Conservation (phyloP, 306 rosid genomes). For the Dalbergia cultrata region DNA sequence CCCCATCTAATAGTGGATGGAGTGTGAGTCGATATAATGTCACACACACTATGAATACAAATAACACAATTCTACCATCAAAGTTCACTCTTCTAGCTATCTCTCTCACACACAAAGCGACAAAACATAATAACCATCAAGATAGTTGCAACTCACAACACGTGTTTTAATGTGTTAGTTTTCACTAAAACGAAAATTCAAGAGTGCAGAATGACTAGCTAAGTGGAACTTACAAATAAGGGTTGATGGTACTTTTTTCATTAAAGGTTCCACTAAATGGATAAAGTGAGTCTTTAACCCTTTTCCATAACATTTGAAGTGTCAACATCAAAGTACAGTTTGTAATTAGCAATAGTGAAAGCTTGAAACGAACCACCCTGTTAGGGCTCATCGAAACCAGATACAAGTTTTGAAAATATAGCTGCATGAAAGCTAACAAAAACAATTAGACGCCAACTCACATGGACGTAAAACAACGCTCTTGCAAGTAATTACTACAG, state of each 20-base stretch:
- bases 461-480: not conserved
- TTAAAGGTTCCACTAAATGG: constrained; percentile 82
- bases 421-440: constrained; percentile 52
- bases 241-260: constrained; percentile 73
- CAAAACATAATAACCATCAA: too few species aligned
- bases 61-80: too few species aligned
- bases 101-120: too few species aligned
- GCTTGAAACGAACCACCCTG: constrained; percentile 71
- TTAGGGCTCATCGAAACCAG: constrained; percentile 76
- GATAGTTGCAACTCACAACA: too few species aligned
- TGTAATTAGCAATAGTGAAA: constrained; percentile 65
- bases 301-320: constrained; percentile 71
- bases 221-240: constrained; percentile 72
- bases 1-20: too few species aligned
- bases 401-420: constrained; percentile 70
- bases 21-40: too few species aligned
- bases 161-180: too few species aligned
- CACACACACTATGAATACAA: too few species aligned
- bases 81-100: too few species aligned
- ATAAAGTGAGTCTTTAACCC: constrained; percentile 76
- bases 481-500: not conserved
- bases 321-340: constrained; percentile 80
- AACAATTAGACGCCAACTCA: constrained; percentile 29
- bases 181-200: too few species aligned
- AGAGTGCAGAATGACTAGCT: not conserved